Evolutionary conservation across 1,139 yeast species (phyloP).

Genomic region (Hyphopichia fennica): DNA sequence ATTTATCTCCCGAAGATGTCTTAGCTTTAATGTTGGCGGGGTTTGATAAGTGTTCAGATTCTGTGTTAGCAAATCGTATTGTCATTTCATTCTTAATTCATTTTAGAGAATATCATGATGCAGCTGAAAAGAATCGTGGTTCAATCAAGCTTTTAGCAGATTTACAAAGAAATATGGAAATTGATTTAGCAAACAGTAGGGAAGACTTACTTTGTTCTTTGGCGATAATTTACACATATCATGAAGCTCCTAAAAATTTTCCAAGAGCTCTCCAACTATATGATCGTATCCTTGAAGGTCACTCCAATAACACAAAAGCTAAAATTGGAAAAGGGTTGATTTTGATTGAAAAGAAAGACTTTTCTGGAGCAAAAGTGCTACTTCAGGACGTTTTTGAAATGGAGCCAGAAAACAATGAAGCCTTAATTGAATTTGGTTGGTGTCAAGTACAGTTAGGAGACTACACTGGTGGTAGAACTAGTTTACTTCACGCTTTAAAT

Average conservation of each 20-base stretch:
- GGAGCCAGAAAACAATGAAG: constrained; percentile 58
- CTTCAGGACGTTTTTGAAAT: constrained; percentile 51
- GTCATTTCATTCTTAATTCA: constrained; percentile 61
- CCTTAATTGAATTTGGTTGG: constrained; percentile 77
- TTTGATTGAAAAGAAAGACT: constrained; percentile 62
- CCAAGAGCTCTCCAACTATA: constrained; percentile 71
- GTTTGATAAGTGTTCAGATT: constrained; percentile 42
- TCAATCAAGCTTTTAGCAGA: constrained; percentile 60
- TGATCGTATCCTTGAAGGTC: constrained; percentile 53
- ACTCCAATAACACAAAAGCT: constrained; percentile 59
- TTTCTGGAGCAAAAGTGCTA: constrained; percentile 51
- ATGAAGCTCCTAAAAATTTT: constrained; percentile 88
- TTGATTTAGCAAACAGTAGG: constrained; percentile 50
- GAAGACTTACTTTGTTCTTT: constrained; percentile 63
- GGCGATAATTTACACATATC: constrained; percentile 77
- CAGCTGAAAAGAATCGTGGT: constrained; percentile 58
- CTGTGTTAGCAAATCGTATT: constrained; percentile 65
- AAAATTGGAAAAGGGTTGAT: constrained; percentile 82
- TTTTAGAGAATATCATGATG: constrained; percentile 62
- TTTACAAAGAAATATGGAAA: constrained; percentile 46
- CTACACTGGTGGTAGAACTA: constrained; percentile 53
- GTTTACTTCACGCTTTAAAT: constrained; percentile 44
- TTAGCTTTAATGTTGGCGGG: constrained; percentile 57
- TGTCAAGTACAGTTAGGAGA: constrained; percentile 61
- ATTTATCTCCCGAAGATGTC: constrained; percentile 52